phyloP scores from a whole-genome alignment of 2,329 filamentous ascomycete genomes.

The Phyllosticta citribraziliensis region DNA sequence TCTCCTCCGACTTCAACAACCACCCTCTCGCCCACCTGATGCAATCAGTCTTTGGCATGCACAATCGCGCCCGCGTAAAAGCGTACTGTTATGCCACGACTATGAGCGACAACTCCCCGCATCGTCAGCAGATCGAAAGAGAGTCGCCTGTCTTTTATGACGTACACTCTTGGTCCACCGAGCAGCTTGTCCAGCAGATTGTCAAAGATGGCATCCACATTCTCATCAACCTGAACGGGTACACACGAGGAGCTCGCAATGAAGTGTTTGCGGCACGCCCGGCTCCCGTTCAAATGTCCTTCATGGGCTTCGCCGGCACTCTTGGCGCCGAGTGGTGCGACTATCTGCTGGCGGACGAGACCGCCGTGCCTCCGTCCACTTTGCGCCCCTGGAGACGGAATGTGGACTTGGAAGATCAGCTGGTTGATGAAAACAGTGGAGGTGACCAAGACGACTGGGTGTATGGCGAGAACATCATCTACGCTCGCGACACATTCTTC shows the following conservation, averaged over 20 bases:
- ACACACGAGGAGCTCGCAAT: conserved; percentile 91
- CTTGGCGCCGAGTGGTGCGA: conserved; percentile 98
- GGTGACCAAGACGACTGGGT: conserved; percentile 72
- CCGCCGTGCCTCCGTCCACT: conserved; percentile 72
- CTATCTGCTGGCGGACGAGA: conserved; percentile 84
- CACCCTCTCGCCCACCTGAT: conserved; percentile 93
- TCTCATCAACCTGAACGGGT: conserved; percentile 94
- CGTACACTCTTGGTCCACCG: conserved; percentile 75
- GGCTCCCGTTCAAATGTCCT: conserved; percentile 96
- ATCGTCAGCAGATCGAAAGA: conserved; percentile 84
- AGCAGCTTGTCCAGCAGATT: conserved; percentile 78
- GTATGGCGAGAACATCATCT: conserved; percentile 94
- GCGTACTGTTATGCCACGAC: conserved; percentile 97
- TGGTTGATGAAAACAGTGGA: conserved; percentile 55
- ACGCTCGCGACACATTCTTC: conserved; percentile 91
- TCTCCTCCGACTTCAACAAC: conserved; percentile 98
- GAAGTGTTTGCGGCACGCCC: conserved; percentile 93
- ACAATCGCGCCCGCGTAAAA: conserved; percentile 61
- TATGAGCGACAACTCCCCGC: conserved; percentile 74
- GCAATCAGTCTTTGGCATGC: conserved; percentile 96
- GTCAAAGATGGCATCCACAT: conserved; percentile 84
- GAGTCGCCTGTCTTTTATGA: conserved; percentile 89
- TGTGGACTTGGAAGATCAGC: conserved; percentile 58
- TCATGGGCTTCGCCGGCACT: conserved; percentile 97
- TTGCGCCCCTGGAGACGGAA: conserved; percentile 72